Evolutionary conservation across 768 basidiomycete genomes (phyloP), one percentile per base, ranked within the genome.

Genomic region (Vararia minispora): DNA sequence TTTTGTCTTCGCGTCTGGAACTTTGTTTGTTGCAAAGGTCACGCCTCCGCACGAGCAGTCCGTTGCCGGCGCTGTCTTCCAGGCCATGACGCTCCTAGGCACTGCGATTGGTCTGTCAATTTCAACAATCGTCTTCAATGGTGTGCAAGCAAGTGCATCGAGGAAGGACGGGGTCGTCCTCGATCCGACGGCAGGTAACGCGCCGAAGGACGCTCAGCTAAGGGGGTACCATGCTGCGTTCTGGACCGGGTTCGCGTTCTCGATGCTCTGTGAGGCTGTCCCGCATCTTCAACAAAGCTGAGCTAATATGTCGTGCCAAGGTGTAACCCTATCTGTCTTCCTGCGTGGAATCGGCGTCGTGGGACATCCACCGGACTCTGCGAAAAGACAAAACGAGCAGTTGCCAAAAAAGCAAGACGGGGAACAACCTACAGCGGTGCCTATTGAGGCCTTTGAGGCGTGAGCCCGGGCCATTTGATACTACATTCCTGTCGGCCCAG

Each of bases 61-160:
- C 55, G 63, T 87, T 3, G 74, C 77, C 5, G 84, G 81, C 3
- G 85, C 74, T 9, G 42, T 86, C 14, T 86, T 87, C 56, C 79
- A 82, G 52, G 85, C 85, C 1, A 75, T 88, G 71, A 78, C 71
- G 5, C 79, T 81, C 79, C 56, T 86, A 11, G 84, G 83, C 6
- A 72, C 72, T 0, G 69, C 79, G 5, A 64, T 84, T 26, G 84
- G 83, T 12, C 64, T 85, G 3, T 78, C 82, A 9, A 65, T 84
- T 12, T 68, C 74, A 6, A 85, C 82, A 1, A 77, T 85, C 22
- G 76, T 83, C 25, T 81, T 74, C 55, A 69, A 85, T 46, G 56
- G 64, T 2, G 68, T 73, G n/a, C 57, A 68, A 9, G 40, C 42
- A 4, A 43, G 56, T 10, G 50, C 62, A 20, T 55, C 65, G 11